Evolutionary conservation across 805 yeast species (phyloP).

Genomic region (Isabelozyma gotoi): DNA sequence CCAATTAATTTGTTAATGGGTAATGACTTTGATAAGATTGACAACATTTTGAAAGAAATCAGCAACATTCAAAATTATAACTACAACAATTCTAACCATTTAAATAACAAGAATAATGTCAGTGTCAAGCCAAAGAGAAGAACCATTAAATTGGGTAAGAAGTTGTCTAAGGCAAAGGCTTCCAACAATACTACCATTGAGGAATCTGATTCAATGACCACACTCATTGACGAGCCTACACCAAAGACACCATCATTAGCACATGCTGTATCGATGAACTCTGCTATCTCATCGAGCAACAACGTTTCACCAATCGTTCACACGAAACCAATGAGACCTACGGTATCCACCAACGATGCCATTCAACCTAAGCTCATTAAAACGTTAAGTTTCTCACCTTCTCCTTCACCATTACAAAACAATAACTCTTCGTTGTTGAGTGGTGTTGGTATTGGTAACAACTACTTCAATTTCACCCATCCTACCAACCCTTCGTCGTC

Average conservation of each 20-base stretch:
- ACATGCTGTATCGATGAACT: neutral
- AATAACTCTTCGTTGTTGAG: conserved; percentile 16
- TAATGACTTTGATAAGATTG: conserved; percentile 28
- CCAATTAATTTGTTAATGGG: conserved; percentile 37
- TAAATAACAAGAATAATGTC: conserved; percentile 14
- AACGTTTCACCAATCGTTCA: neutral
- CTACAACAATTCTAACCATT: conserved; percentile 26
- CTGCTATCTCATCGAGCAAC: neutral
- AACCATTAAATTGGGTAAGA: conserved; percentile 30
- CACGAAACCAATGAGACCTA: neutral
- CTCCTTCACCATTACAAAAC: neutral
- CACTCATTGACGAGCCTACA: neutral
- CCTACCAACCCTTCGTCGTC: conserved; percentile 23
- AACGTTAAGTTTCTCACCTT: neutral
- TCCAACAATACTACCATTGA: conserved; percentile 3
- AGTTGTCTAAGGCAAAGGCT: conserved; percentile 1
- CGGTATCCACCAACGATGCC: neutral
- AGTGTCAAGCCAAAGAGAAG: conserved; percentile 43
- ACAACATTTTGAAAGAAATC: conserved; percentile 38
- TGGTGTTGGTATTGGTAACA: conserved; percentile 41
- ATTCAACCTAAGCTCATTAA: neutral
- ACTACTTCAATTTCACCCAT: conserved; percentile 29
- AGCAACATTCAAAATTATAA: conserved; percentile 47
- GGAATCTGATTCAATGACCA: neutral
- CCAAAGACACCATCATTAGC: conserved; percentile 4